Conservation (phyloP, 805 yeast genomes). For the Yarrowia sp. region DNA sequence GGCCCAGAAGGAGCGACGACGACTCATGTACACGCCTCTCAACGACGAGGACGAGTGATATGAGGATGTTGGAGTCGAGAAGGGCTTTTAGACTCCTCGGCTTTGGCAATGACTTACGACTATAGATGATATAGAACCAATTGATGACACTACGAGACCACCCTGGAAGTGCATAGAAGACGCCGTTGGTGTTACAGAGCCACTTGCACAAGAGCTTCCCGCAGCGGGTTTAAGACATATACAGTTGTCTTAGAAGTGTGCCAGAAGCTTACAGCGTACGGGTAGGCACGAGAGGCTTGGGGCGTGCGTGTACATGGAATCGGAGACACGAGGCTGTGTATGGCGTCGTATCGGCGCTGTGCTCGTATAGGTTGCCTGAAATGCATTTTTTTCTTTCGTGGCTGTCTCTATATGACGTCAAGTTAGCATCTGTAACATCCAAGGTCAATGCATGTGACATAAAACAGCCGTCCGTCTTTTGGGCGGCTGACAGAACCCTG, state of each 20-base stretch:
- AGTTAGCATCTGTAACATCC: not conserved
- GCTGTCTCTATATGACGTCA: not conserved
- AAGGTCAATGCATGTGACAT: not conserved
- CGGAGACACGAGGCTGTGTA: no score
- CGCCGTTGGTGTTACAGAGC: no score
- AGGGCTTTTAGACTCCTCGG: not conserved
- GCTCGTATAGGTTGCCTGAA: no score
- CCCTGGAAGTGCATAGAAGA: no score
- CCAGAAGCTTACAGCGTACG: not conserved
- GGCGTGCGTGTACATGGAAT: no score
- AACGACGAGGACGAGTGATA: constrained; percentile 23
- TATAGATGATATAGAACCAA: not conserved
- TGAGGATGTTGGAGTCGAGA: constrained; percentile 11
- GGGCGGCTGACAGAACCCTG: no score
- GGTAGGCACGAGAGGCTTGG: not conserved
- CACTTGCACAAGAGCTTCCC: no score
- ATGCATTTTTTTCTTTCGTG: no score
- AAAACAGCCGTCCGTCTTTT: no score
- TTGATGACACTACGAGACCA: not conserved
- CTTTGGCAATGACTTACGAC: not conserved
- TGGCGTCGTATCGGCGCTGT: no score
- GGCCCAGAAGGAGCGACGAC: constrained; percentile 60
- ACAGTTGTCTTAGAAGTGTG: not conserved
- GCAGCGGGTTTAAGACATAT: not conserved
- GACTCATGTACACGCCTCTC: not conserved